These are phyloP conservation scores for Russula abietina DNA, from an alignment of 768 basidiomycete genomes.

Conservation along the genomic window DNA sequence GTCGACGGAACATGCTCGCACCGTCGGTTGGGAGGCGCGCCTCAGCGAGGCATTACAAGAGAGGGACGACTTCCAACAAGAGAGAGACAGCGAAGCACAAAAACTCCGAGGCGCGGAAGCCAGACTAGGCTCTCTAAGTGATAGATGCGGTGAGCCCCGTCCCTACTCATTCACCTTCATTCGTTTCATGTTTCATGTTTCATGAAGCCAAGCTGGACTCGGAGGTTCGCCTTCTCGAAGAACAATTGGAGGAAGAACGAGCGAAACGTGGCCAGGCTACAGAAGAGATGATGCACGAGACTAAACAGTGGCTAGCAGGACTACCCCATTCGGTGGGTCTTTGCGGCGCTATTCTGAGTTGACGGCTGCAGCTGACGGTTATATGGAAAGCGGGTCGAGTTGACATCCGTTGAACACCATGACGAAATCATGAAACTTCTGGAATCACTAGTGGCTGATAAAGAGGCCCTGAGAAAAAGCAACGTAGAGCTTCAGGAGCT, in stretches of 20 bases:
- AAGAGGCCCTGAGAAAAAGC: constrained; percentile 75
- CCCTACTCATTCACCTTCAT: neutral
- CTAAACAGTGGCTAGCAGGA: constrained; percentile 55
- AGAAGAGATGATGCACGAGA: constrained; percentile 60
- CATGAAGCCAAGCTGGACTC: constrained; percentile 58
- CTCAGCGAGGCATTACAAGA: constrained; percentile 63
- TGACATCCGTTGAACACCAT: constrained; percentile 40
- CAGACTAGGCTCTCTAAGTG: constrained; percentile 55
- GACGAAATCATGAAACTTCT: constrained; percentile 62
- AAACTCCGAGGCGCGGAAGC: constrained; percentile 63
- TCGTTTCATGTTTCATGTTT: constrained; percentile 2
- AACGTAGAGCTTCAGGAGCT: constrained; percentile 73
- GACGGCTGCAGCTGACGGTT: neutral
- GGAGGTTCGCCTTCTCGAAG: constrained; percentile 60
- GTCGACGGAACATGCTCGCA: constrained; percentile 61
- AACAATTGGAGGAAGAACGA: constrained; percentile 56
- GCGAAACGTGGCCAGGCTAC: constrained; percentile 57
- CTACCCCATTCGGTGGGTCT: constrained; percentile 51
- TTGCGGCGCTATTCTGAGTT: neutral
- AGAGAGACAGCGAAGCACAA: constrained; percentile 64
- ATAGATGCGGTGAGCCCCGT: constrained; percentile 52
- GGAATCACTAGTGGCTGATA: constrained; percentile 81
- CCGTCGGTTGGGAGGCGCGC: constrained; percentile 63
- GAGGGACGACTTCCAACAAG: constrained; percentile 79
- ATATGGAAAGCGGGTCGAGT: constrained; percentile 33